phyloP scores from a whole-genome alignment of 257 asterid species.

The Phtheirospermum japonicum region DNA sequence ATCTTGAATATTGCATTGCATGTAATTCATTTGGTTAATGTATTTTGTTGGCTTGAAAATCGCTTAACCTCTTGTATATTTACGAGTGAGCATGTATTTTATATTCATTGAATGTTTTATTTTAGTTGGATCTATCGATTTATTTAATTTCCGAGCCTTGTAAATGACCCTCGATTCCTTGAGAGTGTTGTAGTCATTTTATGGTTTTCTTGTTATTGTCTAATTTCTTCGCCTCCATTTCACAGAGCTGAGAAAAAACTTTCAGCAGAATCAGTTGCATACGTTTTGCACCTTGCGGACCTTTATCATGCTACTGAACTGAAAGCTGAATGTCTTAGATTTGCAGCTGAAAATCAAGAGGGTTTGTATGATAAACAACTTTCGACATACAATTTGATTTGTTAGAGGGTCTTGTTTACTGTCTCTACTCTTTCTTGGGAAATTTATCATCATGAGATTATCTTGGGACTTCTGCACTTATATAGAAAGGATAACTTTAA shows the following conservation, averaged over 20 bases:
- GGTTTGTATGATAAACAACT: conserved; percentile 29
- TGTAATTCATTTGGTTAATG: no score
- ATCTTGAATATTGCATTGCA: not conserved
- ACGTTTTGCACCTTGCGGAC: conserved; percentile 46
- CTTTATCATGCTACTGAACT: conserved; percentile 41
- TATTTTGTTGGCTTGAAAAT: no score
- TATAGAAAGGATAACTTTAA: no score
- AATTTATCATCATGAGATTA: no score
- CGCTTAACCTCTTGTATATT: not conserved
- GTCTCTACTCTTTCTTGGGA: not conserved
- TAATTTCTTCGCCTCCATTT: not conserved
- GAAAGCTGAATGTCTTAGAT: conserved; percentile 51
- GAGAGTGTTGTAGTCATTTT: not conserved
- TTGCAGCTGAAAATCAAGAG: conserved; percentile 51
- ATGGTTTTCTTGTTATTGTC: not conserved
- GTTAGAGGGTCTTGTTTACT: not conserved
- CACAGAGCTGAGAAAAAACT: not conserved
- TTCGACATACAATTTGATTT: not conserved
- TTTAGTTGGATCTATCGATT: not conserved
- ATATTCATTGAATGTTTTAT: not conserved
- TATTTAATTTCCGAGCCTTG: not conserved
- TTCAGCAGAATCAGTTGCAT: conserved; percentile 45
- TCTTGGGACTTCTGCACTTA: no score
- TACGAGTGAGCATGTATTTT: not conserved
- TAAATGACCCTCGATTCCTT: not conserved